Percentiles rank a stretch among this genome's conserved stretches.
These are phyloP conservation scores for Linnemannia exigua DNA, from an alignment of 192 early-diverging fungal species.

Conservation along the genomic window DNA sequence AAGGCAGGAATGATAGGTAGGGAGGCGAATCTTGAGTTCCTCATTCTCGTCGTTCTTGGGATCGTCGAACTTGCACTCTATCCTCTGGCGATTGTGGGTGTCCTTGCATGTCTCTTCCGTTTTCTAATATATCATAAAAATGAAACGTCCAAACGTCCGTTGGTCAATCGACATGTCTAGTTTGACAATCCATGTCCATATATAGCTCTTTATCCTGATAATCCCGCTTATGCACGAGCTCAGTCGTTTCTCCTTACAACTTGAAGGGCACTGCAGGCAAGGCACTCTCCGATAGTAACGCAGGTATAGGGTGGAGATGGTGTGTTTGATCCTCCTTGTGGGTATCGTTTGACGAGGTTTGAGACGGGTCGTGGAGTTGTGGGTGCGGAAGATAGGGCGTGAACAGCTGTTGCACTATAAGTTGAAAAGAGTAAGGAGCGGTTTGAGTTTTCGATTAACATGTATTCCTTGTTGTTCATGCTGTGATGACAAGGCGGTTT, in stretches of 20 bases:
- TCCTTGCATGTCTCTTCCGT: slow-evolving; percentile 30
- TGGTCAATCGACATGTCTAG: neutral
- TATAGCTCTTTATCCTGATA: neutral
- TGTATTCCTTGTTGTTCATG: neutral
- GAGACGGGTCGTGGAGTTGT: neutral
- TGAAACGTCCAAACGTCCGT: neutral
- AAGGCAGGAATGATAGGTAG: slow-evolving; percentile 32
- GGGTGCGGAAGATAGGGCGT: neutral
- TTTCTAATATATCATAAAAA: slow-evolving; percentile 12
- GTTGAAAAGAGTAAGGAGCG: neutral
- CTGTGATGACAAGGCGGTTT: neutral
- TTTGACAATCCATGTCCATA: neutral
- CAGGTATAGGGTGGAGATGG: slow-evolving; percentile 27
- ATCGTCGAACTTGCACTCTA: slow-evolving; percentile 49
- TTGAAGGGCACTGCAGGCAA: slow-evolving; percentile 31
- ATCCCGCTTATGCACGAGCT: neutral
- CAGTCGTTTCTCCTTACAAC: slow-evolving; percentile 19
- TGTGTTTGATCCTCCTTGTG: neutral
- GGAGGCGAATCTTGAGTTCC: slow-evolving; percentile 45
- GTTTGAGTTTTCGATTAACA: neutral
- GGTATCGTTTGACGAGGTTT: slow-evolving; percentile 12
- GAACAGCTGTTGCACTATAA: neutral
- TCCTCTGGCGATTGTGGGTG: slow-evolving; percentile 45
- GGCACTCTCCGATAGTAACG: slow-evolving; percentile 34
- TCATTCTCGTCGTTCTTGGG: slow-evolving; percentile 53